Evolutionary conservation across 2,329 filamentous ascomycete species (phyloP).

Genomic region (Hymenoscyphus salicellus): DNA sequence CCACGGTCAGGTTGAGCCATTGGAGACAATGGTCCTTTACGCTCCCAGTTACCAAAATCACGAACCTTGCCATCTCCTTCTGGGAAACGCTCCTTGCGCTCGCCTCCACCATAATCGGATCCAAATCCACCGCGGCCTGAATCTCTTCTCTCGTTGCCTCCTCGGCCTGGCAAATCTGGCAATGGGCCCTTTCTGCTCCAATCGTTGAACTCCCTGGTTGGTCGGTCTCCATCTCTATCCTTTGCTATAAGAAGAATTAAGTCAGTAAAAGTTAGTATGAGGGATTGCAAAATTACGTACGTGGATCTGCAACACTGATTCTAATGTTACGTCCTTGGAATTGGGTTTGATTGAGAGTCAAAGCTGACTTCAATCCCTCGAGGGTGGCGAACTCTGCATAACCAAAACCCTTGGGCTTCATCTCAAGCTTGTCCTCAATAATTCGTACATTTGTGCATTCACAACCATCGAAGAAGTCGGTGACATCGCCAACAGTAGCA

Average conservation of each 20-base stretch:
- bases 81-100: constrained; percentile 68
- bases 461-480: constrained; percentile 81
- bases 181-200: constrained; percentile 94
- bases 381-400: constrained; percentile 90
- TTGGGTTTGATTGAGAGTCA: constrained; percentile 74
- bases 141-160: constrained; percentile 47
- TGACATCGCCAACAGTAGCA: constrained; percentile 77
- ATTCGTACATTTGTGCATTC: constrained; percentile 88
- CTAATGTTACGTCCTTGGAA: constrained; percentile 89
- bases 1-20: constrained; percentile 52
- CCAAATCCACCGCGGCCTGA: constrained; percentile 52
- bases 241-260: constrained; percentile 59
- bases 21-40: constrained; percentile 85
- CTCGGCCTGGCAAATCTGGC: constrained; percentile 63
- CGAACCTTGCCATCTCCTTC: constrained; percentile 72
- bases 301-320: constrained; percentile 94
- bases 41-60: constrained; percentile 89
- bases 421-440: constrained; percentile 91
- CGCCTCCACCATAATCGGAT: constrained; percentile 55
- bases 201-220: constrained; percentile 75
- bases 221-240: constrained; percentile 58
- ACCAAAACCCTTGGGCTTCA: constrained; percentile 94
- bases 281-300: constrained; percentile 58
- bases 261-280: constrained; percentile 22
- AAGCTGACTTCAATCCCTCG: constrained; percentile 87